Base-by-base conservation (phyloP, 768 basidiomycete species). In the Rhizopogon vinicolor region DNA sequence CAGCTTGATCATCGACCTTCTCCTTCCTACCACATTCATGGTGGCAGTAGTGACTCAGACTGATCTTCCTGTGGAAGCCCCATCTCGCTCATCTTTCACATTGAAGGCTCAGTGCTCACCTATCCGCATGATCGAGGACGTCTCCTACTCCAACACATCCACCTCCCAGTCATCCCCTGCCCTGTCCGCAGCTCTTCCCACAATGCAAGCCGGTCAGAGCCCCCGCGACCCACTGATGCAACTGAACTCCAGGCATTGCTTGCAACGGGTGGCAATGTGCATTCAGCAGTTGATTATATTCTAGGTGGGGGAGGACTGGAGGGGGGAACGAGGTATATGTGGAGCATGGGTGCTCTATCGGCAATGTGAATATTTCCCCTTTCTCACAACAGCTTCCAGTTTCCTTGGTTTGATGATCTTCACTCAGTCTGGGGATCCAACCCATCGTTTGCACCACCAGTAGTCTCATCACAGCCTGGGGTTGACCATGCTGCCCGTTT, bases 71-170 rank as follows among this genome's bases (percentile, higher is more conserved):
- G n/a, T n/a, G n/a, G n/a, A n/a, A n/a, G n/a, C n/a, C n/a, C n/a
- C n/a, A n/a, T n/a, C n/a, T n/a, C n/a, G n/a, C n/a, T n/a, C n/a
- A n/a, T n/a, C n/a, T n/a, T n/a, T n/a, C n/a, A n/a, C n/a, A n/a
- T n/a, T n/a, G n/a, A n/a, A n/a, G n/a, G n/a, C n/a, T n/a, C n/a
- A n/a, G n/a, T n/a, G n/a, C n/a, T n/a, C n/a, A n/a, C n/a, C 93
- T 0, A 84, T 95, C 41, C 93, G 93, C 68, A 93, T 93, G 90
- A 93, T 94, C 63, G 96, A 95, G 68, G 90, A 91, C 22, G 85
- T 82, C 9, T 78, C 86, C 1, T 80, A 86, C 7, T 46, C 66
- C 1, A 56, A 68, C 2, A 31, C 73, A 14, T 57, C 75, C 1
- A 67, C 82, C 0, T 63, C 79, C 1, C 66, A 66, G 41, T 56